A percentile compares a stretch with the other conserved stretches of the same genome.
phyloP scores from a whole-genome alignment of 306 rosid genomes.

The Pueraria montana region DNA sequence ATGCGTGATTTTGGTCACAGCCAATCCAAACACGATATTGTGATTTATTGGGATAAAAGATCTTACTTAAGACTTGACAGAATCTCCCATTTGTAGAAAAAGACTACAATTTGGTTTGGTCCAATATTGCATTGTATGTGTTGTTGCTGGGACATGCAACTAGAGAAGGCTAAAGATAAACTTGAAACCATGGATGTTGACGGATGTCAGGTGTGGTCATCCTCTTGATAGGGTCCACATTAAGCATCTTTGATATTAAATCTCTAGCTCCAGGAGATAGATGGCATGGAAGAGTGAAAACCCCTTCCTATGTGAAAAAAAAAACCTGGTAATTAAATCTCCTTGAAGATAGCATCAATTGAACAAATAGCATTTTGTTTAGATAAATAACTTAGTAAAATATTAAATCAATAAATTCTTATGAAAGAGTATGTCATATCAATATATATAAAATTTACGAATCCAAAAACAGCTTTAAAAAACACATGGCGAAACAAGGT shows the following conservation, averaged over 20 bases:
- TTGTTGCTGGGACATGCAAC: conserved; percentile 72
- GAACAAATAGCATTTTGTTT: conserved; percentile 5
- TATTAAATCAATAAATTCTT: neutral
- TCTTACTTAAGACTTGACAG: neutral
- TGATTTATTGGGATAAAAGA: neutral
- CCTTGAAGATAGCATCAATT: neutral
- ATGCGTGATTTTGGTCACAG: neutral
- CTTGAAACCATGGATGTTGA: conserved; percentile 90
- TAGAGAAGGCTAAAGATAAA: conserved; percentile 83
- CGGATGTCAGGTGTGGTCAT: conserved; percentile 92
- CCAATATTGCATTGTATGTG: conserved; percentile 66
- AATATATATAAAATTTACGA: too few species aligned
- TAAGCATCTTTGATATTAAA: conserved; percentile 86
- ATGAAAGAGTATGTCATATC: neutral
- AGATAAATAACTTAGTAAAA: neutral
- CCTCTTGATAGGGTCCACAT: conserved; percentile 88
- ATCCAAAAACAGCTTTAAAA: too few species aligned
- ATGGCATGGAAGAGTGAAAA: conserved; percentile 88
- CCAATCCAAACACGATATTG: neutral
- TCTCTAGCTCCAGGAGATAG: conserved; percentile 87
- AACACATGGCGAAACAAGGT: too few species aligned
- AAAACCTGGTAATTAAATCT: neutral
- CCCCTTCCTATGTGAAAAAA: conserved; percentile 73
- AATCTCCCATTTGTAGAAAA: neutral
- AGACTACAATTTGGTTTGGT: neutral